These are phyloP conservation scores for Paramyrothecium sp. DNA, from an alignment of 2,329 filamentous ascomycete genomes.

Conservation along the genomic window DNA sequence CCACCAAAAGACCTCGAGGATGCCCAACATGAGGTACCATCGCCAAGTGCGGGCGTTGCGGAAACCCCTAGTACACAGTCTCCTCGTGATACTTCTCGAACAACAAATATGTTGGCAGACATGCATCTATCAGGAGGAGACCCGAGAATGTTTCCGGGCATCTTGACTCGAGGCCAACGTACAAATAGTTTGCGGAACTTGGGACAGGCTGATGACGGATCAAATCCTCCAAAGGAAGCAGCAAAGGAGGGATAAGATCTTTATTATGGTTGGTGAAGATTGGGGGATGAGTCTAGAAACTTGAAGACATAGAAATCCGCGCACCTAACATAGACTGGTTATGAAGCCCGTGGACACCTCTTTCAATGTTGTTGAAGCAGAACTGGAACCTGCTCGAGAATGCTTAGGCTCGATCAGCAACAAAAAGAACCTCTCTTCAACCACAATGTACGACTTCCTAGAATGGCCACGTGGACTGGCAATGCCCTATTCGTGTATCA, in stretches of 20 bases:
- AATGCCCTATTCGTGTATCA: too few relatives aligned
- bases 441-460: too few relatives aligned
- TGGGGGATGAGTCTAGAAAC: too few relatives aligned
- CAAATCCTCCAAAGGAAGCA: conserved; percentile 1
- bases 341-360: too few relatives aligned
- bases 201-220: conserved; percentile 19
- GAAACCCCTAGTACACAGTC: background rate
- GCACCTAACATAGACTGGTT: too few relatives aligned
- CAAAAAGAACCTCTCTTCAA: too few relatives aligned
- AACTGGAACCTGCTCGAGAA: too few relatives aligned
- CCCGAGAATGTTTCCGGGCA: conserved; percentile 70
- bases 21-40: background rate
- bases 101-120: conserved; percentile 34
- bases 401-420: too few relatives aligned
- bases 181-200: conserved; percentile 38
- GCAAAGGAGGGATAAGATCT: background rate
- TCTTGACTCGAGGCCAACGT: conserved; percentile 53
- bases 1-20: background rate
- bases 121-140: conserved; percentile 56
- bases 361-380: too few relatives aligned
- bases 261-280: too few relatives aligned
- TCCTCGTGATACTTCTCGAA: background rate
- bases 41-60: background rate
- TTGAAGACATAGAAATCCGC: too few relatives aligned
- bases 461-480: too few relatives aligned